phyloP scores from a whole-genome alignment of 495 filamentous ascomycete species.

The Neurospora tetraspora region DNA sequence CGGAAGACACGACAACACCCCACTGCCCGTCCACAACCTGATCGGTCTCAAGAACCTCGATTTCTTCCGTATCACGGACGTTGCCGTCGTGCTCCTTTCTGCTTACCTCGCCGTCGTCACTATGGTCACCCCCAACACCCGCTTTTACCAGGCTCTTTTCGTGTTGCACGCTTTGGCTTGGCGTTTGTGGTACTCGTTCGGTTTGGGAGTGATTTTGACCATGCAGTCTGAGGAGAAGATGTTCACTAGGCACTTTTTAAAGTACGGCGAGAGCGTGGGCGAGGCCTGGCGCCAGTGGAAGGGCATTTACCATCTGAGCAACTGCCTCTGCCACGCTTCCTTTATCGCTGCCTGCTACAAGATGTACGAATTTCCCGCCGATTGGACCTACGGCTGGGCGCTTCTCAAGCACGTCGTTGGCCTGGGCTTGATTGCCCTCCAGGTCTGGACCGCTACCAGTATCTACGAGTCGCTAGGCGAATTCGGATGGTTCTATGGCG shows the following conservation, averaged over 20 bases:
- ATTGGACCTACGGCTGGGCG: slow-evolving; percentile 76
- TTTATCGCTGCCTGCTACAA: slow-evolving; percentile 93
- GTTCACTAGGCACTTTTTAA: slow-evolving; percentile 95
- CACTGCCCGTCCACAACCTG: slow-evolving; percentile 66
- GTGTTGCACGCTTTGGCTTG: slow-evolving; percentile 68
- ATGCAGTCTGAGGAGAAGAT: slow-evolving; percentile 79
- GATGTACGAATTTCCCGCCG: slow-evolving; percentile 76
- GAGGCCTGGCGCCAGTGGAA: slow-evolving; percentile 99
- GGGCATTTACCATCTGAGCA: slow-evolving; percentile 85
- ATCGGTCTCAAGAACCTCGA: slow-evolving; percentile 77
- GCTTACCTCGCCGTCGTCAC: slow-evolving; percentile 64
- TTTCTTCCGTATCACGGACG: slow-evolving; percentile 74
- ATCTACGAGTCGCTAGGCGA: slow-evolving; percentile 96
- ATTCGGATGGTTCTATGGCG: slow-evolving; percentile 98
- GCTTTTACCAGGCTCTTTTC: slow-evolving; percentile 64
- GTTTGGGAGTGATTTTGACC: slow-evolving; percentile 75
- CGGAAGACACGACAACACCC: slow-evolving; percentile 22
- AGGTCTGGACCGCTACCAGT: slow-evolving; percentile 86
- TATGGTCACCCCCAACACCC: slow-evolving; percentile 65
- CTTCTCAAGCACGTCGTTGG: slow-evolving; percentile 83
- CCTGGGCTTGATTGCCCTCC: slow-evolving; percentile 67
- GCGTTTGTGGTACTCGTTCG: slow-evolving; percentile 88
- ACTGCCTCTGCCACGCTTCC: slow-evolving; percentile 76
- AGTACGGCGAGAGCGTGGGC: slow-evolving; percentile 78
- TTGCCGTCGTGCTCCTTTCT: slow-evolving; percentile 63